A percentile compares a stretch with the other conserved stretches of the same genome.
Conservation (phyloP, 345 rosid species). For the Eutrema yunnanense region DNA sequence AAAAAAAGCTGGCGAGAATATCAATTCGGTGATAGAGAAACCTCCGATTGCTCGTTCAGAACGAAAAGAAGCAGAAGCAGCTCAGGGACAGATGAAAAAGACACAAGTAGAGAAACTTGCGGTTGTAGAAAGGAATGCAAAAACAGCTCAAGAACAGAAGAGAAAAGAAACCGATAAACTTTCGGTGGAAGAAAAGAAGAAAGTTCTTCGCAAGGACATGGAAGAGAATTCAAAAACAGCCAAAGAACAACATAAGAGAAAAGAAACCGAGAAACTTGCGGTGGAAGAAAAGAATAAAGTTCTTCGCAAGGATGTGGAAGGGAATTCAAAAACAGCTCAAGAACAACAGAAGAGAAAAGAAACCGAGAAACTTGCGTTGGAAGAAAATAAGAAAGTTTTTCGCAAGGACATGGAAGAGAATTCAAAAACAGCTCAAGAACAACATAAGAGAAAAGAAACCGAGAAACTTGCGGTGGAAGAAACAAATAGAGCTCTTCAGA, state of each 20-base stretch:
- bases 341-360: constrained; percentile 6
- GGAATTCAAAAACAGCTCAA: constrained; percentile 4
- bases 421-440: neutral
- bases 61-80: constrained; percentile 4
- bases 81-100: constrained; percentile 13
- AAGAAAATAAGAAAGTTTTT: constrained; percentile 20
- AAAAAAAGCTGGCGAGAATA: constrained; percentile 14
- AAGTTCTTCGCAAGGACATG: constrained; percentile 8
- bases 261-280: neutral
- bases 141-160: neutral
- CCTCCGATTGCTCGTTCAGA: constrained; percentile 1
- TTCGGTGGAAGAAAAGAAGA: constrained; percentile 13
- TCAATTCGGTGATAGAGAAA: neutral
- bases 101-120: constrained; percentile 14
- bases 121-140: constrained; percentile 15
- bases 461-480: constrained; percentile 10
- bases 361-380: constrained; percentile 1
- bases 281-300: constrained; percentile 18
- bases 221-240: constrained; percentile 2
- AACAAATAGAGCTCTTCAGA: constrained; percentile 7
- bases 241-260: neutral
- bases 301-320: constrained; percentile 10
- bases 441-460: constrained; percentile 16
- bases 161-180: constrained; percentile 15
- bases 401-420: neutral